These are phyloP conservation scores for Scutellaria galericulata DNA, from an alignment of 257 asterid species.

Conservation along the genomic window DNA sequence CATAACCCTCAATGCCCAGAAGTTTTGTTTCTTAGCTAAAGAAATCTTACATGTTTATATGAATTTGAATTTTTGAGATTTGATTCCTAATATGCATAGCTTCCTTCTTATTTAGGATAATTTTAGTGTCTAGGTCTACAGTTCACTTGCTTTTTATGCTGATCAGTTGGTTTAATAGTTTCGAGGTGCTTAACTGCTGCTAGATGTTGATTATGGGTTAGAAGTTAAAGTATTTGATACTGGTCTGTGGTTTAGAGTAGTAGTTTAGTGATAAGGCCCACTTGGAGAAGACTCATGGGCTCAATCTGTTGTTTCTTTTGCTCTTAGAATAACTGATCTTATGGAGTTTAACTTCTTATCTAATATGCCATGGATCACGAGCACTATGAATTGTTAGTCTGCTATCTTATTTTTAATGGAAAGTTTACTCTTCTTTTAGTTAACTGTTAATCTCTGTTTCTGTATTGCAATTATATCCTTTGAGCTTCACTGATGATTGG, in stretches of 20 bases:
- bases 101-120: not conserved
- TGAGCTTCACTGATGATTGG: not conserved
- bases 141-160: not conserved
- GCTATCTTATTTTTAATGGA: not conserved
- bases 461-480: constrained; percentile 3
- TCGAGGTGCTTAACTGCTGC: not conserved
- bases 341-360: not conserved
- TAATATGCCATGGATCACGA: not conserved
- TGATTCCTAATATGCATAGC: not conserved
- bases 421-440: not conserved
- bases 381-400: not conserved
- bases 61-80: constrained; percentile 9
- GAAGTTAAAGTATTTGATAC: not conserved
- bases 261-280: not conserved
- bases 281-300: not conserved
- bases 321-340: not conserved
- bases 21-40: not conserved
- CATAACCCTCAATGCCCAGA: not conserved
- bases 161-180: constrained; percentile 1
- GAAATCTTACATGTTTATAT: not conserved
- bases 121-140: not conserved
- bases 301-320: not conserved
- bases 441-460: not conserved
- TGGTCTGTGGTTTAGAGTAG: not conserved
- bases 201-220: not conserved